Percentiles rank a stretch among this genome's conserved stretches.
Conservation (phyloP, 208 protist species). For the Acanthamoeba divionensis region DNA sequence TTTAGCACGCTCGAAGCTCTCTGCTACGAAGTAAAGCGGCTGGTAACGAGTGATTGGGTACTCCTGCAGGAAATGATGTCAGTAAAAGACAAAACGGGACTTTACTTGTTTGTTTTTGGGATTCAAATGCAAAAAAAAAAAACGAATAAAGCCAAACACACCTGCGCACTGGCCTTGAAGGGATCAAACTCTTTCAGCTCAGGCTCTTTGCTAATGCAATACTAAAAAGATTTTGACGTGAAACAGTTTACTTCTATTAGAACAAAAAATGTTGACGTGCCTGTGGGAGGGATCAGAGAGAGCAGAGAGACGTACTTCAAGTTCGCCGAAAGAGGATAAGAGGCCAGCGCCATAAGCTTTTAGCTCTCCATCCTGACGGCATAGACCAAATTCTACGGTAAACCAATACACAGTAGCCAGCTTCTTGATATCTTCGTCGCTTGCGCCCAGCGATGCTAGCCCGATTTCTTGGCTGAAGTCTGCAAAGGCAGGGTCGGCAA, state of each 20-base stretch:
- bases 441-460: slow-evolving; percentile 93
- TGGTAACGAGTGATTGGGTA: slow-evolving; percentile 94
- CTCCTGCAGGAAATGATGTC: background rate
- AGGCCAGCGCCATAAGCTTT: slow-evolving; percentile 94
- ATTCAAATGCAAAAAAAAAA: background rate
- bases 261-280: too few relatives aligned
- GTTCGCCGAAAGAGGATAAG: slow-evolving; percentile 90
- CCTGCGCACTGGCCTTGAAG: slow-evolving; percentile 49
- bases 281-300: too few relatives aligned
- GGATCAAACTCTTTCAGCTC: slow-evolving; percentile 57
- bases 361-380: slow-evolving; percentile 83
- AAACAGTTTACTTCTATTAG: too few relatives aligned
- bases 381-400: slow-evolving; percentile 94
- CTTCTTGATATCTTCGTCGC: slow-evolving; percentile 89
- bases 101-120: too few relatives aligned
- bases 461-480: slow-evolving; percentile 95
- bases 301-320: slow-evolving; percentile 75
- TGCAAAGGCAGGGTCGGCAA: slow-evolving; percentile 93
- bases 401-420: slow-evolving; percentile 94
- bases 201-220: background rate
- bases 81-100: background rate
- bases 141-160: background rate
- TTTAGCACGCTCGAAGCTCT: slow-evolving; percentile 89
- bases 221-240: too few relatives aligned
- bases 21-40: slow-evolving; percentile 91